Base-by-base conservation (phyloP, 345 rosid species). In the Moricandia moricandioides region DNA sequence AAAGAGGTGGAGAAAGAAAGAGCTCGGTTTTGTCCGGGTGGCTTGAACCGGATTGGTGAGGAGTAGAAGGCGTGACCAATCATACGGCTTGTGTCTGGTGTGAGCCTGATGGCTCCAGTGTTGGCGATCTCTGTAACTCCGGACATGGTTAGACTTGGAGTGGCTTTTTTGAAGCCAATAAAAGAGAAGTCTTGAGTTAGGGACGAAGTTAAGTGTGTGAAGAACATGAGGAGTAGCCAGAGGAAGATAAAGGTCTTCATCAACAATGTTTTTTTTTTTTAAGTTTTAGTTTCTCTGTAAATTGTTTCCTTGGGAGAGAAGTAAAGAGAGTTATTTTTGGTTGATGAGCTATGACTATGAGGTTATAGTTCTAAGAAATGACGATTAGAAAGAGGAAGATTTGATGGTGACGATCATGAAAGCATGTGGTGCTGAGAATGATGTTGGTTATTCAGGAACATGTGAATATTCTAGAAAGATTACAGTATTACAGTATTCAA, bases 51-150 rank as follows among this genome's bases (percentile, higher is more conserved):
- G 68, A 90, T 43, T 2, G 86, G 95, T 37, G 83, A 70, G 2
- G 93, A 82, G 83, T 90, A 87, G 79, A 94, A 91, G 64, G 95
- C 96, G 77, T 90, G 98, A 26, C 98, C 98, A 13, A 82, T 59
- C 54, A 78, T 78, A 1, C 91, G 83, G 35, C 27, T 74, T 2
- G 87, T 80, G 34, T 80, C 79, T 76, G 88, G 76, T 0, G 97
- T 94, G 59, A 94, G 84, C 58, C 75, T 72, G 29, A 94, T 84
- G 39, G 87, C 7, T 62, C 98, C 97, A 43, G 82, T 78, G 18
- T 55, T 13, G 18, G 75, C 78, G 62, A 94, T 75, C 74, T 76
- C 83, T 30, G 97, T 85, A 43, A 47, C 86, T 49, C 88, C 92
- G 16, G 69, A 65, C 17, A 91, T 16, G 82, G 47, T 84, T 45